These are phyloP conservation scores for Talaromyces sp. DNA, from an alignment of 2,329 filamentous ascomycete species.

Conservation along the genomic window DNA sequence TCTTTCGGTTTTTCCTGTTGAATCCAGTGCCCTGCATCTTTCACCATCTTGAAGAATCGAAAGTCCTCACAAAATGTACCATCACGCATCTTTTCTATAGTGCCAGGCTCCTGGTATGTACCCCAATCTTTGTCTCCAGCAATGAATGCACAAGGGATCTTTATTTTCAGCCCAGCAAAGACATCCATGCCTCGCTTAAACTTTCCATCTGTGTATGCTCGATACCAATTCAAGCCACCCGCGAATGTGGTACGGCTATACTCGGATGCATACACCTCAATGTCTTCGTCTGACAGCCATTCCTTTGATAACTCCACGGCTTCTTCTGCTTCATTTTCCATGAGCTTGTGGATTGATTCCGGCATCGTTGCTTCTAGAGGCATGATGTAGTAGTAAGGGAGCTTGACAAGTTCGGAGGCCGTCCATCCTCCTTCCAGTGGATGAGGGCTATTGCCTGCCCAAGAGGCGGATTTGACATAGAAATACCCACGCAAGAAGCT, in stretches of 20 bases:
- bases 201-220: slow-evolving; percentile 48
- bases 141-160: slow-evolving; percentile 59
- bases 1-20: slow-evolving; percentile 60
- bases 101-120: slow-evolving; percentile 62
- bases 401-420: slow-evolving; percentile 52
- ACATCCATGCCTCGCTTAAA: slow-evolving; percentile 51
- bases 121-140: slow-evolving; percentile 62
- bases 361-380: slow-evolving; percentile 55
- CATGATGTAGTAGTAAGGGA: slow-evolving; percentile 69
- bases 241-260: slow-evolving; percentile 61
- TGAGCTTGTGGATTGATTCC: slow-evolving; percentile 51
- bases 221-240: slow-evolving; percentile 64
- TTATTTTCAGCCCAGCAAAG: slow-evolving; percentile 58
- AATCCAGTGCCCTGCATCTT: slow-evolving; percentile 65
- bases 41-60: slow-evolving; percentile 49
- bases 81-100: slow-evolving; percentile 51
- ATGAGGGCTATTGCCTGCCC: slow-evolving; percentile 51
- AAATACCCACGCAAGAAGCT: slow-evolving; percentile 63
- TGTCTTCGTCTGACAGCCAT: slow-evolving; percentile 57
- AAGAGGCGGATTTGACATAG: slow-evolving; percentile 62
- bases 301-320: slow-evolving; percentile 34
- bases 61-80: slow-evolving; percentile 49
- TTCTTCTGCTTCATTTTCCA: slow-evolving; percentile 44
- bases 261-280: slow-evolving; percentile 57
- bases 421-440: slow-evolving; percentile 51